A percentile compares a stretch with the other conserved stretches of the same genome.
These are phyloP conservation scores for Arachnopeziza araneosa DNA, from an alignment of 2,329 filamentous ascomycete species.

Conservation along the genomic window DNA sequence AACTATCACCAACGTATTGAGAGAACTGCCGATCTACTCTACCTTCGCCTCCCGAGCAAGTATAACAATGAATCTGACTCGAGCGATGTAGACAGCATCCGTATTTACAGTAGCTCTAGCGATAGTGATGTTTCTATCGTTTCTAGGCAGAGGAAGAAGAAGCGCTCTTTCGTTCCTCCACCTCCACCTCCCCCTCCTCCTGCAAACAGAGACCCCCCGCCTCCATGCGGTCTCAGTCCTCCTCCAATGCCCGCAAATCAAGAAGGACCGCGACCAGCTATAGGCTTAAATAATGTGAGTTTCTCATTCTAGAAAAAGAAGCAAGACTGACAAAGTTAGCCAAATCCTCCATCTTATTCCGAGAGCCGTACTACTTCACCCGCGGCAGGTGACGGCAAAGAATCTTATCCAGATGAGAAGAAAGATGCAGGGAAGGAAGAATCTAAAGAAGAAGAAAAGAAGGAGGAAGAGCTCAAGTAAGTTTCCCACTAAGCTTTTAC, in stretches of 20 bases:
- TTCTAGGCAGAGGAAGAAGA: neutral
- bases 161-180: neutral
- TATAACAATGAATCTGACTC: neutral
- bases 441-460: constrained; percentile 1
- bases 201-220: neutral
- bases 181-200: neutral
- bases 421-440: neutral
- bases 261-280: neutral
- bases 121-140: constrained; percentile 7
- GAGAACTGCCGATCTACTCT: constrained; percentile 16
- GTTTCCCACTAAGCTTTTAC: neutral
- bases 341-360: constrained; percentile 10
- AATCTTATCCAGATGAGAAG: constrained; percentile 1
- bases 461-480: constrained; percentile 2
- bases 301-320: neutral
- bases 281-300: neutral
- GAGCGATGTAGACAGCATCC: constrained; percentile 5
- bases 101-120: constrained; percentile 4
- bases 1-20: constrained; percentile 18
- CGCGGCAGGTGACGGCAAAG: neutral
- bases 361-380: constrained; percentile 4
- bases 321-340: constrained; percentile 2
- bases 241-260: neutral
- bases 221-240: neutral
- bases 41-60: constrained; percentile 7